These are phyloP conservation scores for Backusella parvicylindrica DNA, from an alignment of 192 early-diverging fungal genomes.

Conservation along the genomic window DNA sequence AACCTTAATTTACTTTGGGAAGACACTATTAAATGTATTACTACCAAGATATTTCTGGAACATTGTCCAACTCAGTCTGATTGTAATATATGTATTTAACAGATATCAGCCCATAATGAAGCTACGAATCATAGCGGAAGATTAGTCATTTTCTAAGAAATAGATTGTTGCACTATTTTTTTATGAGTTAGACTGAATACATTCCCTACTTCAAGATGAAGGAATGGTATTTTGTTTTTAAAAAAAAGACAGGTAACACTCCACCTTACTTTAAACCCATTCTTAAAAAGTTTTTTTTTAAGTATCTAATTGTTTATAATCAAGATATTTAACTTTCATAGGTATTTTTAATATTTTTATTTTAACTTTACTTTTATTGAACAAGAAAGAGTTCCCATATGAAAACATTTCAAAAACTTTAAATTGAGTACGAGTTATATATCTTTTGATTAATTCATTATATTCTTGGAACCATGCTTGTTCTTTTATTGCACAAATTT, in stretches of 20 bases:
- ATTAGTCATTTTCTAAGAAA: not conserved
- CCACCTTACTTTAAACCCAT: not conserved
- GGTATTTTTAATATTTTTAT: not conserved
- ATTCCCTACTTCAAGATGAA: not conserved
- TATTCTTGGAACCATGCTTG: not conserved
- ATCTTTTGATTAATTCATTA: not conserved
- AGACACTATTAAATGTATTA: not conserved
- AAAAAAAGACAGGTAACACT: not conserved
- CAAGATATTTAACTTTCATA: not conserved
- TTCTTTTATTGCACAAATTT: not conserved
- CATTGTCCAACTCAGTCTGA: not conserved
- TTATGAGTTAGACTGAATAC: not conserved
- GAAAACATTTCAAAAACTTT: not conserved
- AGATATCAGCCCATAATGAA: not conserved
- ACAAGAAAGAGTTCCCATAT: not conserved
- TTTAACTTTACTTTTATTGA: not conserved
- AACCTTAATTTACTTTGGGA: not conserved
- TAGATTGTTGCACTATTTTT: not conserved
- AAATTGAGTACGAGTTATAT: not conserved
- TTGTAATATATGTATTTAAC: not conserved
- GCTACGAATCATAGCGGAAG: not conserved
- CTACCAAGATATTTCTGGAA: not conserved
- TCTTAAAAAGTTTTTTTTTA: not conserved
- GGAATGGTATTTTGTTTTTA: not conserved
- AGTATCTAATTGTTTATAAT: not conserved